Evolutionary conservation across 371 early-diverging fungal genomes (phyloP).

Genomic region (Phascolomyces articulosus): DNA sequence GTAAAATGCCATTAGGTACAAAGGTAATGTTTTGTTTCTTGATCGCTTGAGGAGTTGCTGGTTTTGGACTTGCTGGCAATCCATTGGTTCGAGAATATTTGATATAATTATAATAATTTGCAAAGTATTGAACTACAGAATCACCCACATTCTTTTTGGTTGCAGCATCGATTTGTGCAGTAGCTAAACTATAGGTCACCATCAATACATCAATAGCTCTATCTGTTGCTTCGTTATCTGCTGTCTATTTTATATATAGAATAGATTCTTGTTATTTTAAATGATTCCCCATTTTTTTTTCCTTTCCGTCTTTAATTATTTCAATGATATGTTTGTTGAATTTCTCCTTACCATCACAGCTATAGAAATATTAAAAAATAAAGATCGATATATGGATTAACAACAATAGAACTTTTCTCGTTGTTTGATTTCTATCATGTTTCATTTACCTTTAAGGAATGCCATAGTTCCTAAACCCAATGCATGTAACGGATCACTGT

Average conservation of each 20-base stretch:
- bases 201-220: constrained; percentile 58
- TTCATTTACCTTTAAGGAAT: constrained; percentile 48
- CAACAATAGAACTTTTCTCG: too few species aligned
- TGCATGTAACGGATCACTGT: constrained; percentile 51
- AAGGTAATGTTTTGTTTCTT: constrained; percentile 36
- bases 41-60: constrained; percentile 37
- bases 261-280: neutral
- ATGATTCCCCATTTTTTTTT: neutral
- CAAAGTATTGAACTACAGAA: constrained; percentile 43
- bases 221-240: constrained; percentile 55
- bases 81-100: constrained; percentile 44
- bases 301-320: neutral
- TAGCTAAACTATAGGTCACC: constrained; percentile 55
- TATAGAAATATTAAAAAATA: too few species aligned
- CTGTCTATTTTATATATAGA: constrained; percentile 36
- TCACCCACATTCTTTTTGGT: constrained; percentile 55
- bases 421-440: too few species aligned
- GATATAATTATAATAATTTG: constrained; percentile 46
- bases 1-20: constrained; percentile 62
- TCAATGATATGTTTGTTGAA: neutral
- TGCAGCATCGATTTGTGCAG: constrained; percentile 63
- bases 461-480: constrained; percentile 54
- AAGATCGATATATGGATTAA: too few species aligned
- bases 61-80: constrained; percentile 43
- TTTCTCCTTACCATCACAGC: constrained; percentile 27